phyloP scores from a whole-genome alignment of 208 protist genomes.

The Trypanosoma cruzi region DNA sequence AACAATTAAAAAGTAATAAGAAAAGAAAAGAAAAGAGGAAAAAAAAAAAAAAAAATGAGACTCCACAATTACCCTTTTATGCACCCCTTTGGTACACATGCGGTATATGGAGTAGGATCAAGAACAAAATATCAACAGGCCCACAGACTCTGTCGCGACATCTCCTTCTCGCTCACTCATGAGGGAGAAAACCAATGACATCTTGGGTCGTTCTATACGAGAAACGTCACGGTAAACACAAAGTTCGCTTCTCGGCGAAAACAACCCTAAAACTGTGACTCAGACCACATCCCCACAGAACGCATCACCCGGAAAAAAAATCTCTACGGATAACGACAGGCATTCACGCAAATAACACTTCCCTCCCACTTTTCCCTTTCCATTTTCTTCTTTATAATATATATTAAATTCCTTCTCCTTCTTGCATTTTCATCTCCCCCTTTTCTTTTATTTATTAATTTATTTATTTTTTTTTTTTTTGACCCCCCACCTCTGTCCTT shows the following conservation, averaged over 20 bases:
- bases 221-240: conserved; percentile 21
- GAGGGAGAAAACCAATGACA: not conserved
- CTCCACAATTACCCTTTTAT: not conserved
- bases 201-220: conserved; percentile 58
- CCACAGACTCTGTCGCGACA: not conserved
- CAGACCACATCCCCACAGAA: not conserved
- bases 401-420: no score
- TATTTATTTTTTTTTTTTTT: no score
- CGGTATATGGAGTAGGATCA: not conserved
- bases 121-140: not conserved
- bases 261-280: conserved; percentile 8
- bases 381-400: not conserved
- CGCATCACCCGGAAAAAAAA: not conserved
- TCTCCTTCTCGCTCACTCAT: not conserved
- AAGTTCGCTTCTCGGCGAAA: conserved; percentile 41
- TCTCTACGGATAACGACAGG: conserved; percentile 11
- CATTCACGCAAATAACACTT: no score
- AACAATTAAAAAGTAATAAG: not conserved
- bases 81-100: not conserved
- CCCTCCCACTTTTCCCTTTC: not conserved
- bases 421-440: no score
- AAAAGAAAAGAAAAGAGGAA: not conserved
- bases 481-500: no score
- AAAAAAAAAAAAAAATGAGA: not conserved
- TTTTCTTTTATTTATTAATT: no score